Base-by-base conservation (phyloP, 2,329 filamentous ascomycete species). In the Cercospora sp. region DNA sequence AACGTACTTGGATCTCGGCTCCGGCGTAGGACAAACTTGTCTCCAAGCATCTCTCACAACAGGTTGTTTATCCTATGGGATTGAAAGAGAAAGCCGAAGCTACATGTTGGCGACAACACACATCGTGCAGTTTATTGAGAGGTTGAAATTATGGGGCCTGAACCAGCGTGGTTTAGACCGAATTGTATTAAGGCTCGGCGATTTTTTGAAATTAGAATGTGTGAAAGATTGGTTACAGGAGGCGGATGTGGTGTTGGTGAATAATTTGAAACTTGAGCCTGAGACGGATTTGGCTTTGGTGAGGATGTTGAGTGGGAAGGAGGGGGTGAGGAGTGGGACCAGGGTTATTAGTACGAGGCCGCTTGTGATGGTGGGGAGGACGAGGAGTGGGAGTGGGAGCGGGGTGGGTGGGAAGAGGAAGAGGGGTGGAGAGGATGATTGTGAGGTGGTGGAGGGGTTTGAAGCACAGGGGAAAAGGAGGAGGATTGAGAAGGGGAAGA, bases 1-100 rank as follows among this genome's bases (percentile, higher is more conserved):
- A 73, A 88, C 95, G 45, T 97, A 97, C 77, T 89, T 98, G 67
- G 94, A 98, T 77, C 85, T 98, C 16, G 94, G 94, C 57, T 97
- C 94, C 1, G 94, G 94, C 26, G 94, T 97, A n/a, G 94, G 94
- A 48, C 97, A 97, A 76, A 94, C 97, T 1, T 92, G 94, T 33
- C 83, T 97, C 63, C 94, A 98, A 79, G 92, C 94, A 1, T 93
- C 94, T 0, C 85, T 98, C 23, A 92, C 98, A 79, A 90, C 94
- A 62, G 94, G 94, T 13, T 97, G 93, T 78, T 91, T 96, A 77
- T 93, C 91, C 78, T 97, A 92, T 89, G 94, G 94, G 18, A 97
- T 94, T 75, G 94, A 98, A 79, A 91, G 95, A 84, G 96, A 97
- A 91, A 86, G 90, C 67, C 94, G 94, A 68, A 91, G 93, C 1